Conservation (phyloP, 768 basidiomycete genomes). For the Clavulina sp. region DNA sequence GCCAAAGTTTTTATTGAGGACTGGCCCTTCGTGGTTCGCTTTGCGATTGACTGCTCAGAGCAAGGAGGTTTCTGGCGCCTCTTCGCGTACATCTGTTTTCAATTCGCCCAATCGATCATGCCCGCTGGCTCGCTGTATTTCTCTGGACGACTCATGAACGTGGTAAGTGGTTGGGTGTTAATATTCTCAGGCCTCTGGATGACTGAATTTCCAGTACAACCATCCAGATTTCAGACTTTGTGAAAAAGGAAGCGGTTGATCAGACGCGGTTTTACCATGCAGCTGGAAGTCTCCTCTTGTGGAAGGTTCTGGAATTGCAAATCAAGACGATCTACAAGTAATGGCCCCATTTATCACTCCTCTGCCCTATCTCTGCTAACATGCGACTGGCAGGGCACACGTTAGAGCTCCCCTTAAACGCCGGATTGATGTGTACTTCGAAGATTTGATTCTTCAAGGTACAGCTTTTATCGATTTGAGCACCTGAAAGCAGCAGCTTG, state of each 20-base stretch:
- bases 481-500: background rate
- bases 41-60: background rate
- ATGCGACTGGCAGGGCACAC: background rate
- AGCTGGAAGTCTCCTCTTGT: background rate
- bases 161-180: background rate
- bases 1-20: background rate
- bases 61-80: background rate
- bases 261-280: background rate
- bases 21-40: background rate
- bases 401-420: background rate
- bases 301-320: background rate
- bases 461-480: background rate
- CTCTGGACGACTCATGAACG: background rate
- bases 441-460: background rate
- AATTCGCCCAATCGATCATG: background rate
- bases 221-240: too few species aligned
- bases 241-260: background rate
- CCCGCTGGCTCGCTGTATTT: background rate
- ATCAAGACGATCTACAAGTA: background rate
- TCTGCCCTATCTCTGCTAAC: too few species aligned
- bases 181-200: background rate
- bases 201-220: background rate
- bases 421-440: background rate
- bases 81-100: background rate
- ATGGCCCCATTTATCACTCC: too few species aligned